Base-by-base conservation (phyloP, 805 yeast species). In the Candida verbasci region DNA sequence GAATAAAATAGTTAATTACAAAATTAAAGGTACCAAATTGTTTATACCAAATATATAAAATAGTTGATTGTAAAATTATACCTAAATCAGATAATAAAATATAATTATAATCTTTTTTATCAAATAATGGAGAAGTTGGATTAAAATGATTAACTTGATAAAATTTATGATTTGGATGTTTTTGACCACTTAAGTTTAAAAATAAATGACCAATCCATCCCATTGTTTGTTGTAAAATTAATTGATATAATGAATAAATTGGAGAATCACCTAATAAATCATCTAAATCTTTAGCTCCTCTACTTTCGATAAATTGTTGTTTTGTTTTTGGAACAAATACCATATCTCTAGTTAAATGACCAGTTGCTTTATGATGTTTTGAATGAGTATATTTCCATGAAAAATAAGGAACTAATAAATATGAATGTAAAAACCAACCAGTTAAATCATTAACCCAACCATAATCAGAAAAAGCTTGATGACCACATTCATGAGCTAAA, bases 401-500 rank as follows among this genome's bases (percentile, higher is more conserved):
- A 58, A 85, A 85, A 67, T 81, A 86, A 31, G 95, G 95, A 22
- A 86, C 95, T 51, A 84, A 57, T 50, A 84, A 65, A 54, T 74
- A 77, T 14, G 91, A 82, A 65, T 86, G 95, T 44, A 86, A 65
- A 26, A 82, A 57, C 94, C 94, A 86, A 31, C 95, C 95, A 30
- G 81, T 82, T 26, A 76, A 60, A 60, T 86, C 91, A 60, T 86
- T 85, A 45, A 84, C 78, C 65, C 70, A 60, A 26, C 78, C 78
- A 54, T 78, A 80, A 50, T 82, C 85, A 26, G 82, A 72, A 60
- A 86, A 86, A 16, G 95, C 95, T 49, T 78, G 82, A 59, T 86
- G 95, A 42, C 95, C 95, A 69, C 95, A 86, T 62, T 86, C 95
- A 61, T 86, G 95, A 36, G 94, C 93, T 64, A 86, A 55, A 34